Base-by-base conservation (phyloP, 2,329 filamentous ascomycete genomes). In the Chaetomiaceae sp. region DNA sequence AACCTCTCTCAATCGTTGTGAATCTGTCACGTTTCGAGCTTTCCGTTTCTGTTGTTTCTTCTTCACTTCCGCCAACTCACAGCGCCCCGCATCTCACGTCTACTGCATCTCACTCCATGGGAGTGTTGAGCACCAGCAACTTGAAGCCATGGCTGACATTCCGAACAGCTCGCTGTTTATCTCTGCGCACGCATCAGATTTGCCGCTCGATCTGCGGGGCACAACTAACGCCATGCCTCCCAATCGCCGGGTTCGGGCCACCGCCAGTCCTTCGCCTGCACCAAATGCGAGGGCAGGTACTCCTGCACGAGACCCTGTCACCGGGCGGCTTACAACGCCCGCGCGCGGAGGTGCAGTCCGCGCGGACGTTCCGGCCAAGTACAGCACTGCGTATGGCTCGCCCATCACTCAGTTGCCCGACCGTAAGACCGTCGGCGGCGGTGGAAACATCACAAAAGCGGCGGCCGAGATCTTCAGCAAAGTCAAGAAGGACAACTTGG, bases 331-430 rank as follows among this genome's bases (percentile, higher is more conserved):
- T 17, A 35, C 33, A n/a, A n/a, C n/a, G 10, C 24, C 42, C 14
- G 46, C 36, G 2, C 35, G 18, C 6, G 44, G 26, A 20, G 27
- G 18, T 4, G 1, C 34, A 10, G 24, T 47, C 8, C 52, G 47
- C 32, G 42, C 50, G 8, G 42, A 51, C 0, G 38, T 58, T 6
- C 53, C 54, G 1, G 37, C 55, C 41, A 62, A 55, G 41, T 56
- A 58, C 50, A 62, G 59, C 50, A 57, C 51, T 8, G 58, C 58
- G 0, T 62, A 62, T 32, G 60, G 60, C 35, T 60, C 60, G 6
- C 50, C 59, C 17, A 45, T 58, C 18, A 37, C 50, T 3, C 49
- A 54, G 30, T 44, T 56, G 17, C 58, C 57, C n/a, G 45, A 55
- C 24, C 45, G 49, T 12, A n/a, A 33, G 12, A 33, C 27, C 1